phyloP scores from a whole-genome alignment of 257 asterid species.

The Penstemon barbatus region DNA sequence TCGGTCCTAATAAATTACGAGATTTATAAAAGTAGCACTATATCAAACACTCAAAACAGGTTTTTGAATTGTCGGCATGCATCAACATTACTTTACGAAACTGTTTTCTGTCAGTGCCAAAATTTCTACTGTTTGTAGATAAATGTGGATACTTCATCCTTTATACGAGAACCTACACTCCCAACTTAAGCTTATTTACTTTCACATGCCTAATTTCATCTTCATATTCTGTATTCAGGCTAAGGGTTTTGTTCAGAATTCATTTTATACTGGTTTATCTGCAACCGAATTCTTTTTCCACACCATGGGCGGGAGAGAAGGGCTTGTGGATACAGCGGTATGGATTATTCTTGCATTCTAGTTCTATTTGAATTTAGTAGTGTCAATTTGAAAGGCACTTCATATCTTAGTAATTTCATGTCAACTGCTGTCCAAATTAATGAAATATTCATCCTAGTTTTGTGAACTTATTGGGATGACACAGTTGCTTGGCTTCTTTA shows the following conservation, averaged over 20 bases:
- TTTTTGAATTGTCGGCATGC: background rate
- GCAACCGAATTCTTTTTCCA: conserved; percentile 97
- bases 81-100: background rate
- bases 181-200: conserved; percentile 11
- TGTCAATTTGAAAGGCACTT: background rate
- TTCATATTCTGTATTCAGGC: conserved; percentile 58
- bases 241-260: conserved; percentile 92
- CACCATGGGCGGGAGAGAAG: conserved; percentile 99
- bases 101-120: no score
- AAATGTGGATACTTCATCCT: background rate
- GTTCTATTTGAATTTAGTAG: conserved; percentile 5
- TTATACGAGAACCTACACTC: background rate
- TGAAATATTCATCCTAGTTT: no score
- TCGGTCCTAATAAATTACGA: background rate
- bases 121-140: background rate
- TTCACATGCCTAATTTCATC: conserved; percentile 22
- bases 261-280: conserved; percentile 84
- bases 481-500: no score
- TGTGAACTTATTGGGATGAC: no score
- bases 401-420: no score
- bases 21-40: background rate
- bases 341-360: conserved; percentile 28
- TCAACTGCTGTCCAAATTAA: no score
- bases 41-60: background rate
- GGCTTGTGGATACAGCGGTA: conserved; percentile 99